Conservation (phyloP, 495 filamentous ascomycete genomes). For the Xylaria longipes region DNA sequence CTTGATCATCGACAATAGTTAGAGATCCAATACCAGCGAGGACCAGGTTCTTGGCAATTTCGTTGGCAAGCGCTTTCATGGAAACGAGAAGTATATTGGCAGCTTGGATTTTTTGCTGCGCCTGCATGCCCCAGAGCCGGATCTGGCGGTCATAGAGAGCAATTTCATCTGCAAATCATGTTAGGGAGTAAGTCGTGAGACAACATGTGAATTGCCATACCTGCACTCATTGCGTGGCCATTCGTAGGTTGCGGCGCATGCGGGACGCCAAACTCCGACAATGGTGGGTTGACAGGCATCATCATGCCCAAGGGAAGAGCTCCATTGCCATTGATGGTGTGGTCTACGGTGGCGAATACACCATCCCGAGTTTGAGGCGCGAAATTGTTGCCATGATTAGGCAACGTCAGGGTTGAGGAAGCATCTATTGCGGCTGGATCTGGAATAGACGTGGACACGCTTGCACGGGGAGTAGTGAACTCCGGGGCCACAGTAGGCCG, state of each 20-base stretch:
- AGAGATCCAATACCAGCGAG: conserved; percentile 91
- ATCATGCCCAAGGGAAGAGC: conserved; percentile 8
- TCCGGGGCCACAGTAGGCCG: conserved; percentile 6
- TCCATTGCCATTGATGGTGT: conserved; percentile 21
- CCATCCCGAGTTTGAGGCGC: not conserved
- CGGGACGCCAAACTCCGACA: not conserved
- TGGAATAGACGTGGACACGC: conserved; percentile 1
- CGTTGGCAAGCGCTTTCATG: conserved; percentile 88
- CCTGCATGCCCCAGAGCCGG: conserved; percentile 96
- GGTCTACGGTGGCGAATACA: conserved; percentile 9
- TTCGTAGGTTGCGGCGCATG: conserved; percentile 13
- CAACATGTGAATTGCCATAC: conserved; percentile 1
- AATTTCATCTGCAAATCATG: conserved; percentile 75
- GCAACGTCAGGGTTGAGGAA: not conserved
- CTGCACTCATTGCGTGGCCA: conserved; percentile 27
- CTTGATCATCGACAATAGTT: conserved; percentile 83
- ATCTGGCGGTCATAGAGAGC: conserved; percentile 98
- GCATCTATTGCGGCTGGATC: not conserved
- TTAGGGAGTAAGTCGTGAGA: not conserved
- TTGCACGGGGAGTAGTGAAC: conserved; percentile 2
- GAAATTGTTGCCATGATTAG: not conserved
- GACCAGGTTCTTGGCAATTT: conserved; percentile 97
- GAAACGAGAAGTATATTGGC: conserved; percentile 91
- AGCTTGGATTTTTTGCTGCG: conserved; percentile 86
- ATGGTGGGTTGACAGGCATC: conserved; percentile 6